These are phyloP conservation scores for Termitomyces sp. DNA, from an alignment of 768 basidiomycete species.

Conservation along the genomic window DNA sequence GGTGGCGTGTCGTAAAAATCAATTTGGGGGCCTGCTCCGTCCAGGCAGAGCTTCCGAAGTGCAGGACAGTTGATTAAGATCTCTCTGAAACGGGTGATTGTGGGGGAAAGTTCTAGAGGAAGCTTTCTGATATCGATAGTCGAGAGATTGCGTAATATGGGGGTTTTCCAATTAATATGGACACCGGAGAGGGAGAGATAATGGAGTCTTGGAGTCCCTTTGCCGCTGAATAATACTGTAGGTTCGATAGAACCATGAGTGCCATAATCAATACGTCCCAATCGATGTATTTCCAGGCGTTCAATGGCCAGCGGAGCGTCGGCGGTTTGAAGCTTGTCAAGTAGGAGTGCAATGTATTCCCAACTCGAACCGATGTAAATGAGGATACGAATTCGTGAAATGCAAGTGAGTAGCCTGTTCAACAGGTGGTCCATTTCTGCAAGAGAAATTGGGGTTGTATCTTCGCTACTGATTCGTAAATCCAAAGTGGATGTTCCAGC, in stretches of 20 bases:
- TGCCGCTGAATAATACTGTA: conserved; percentile 47
- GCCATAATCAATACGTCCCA: conserved; percentile 39
- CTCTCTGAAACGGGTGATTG: conserved; percentile 42
- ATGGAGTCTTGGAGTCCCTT: conserved; percentile 35
- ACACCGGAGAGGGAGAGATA: conserved; percentile 55
- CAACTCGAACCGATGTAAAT: conserved; percentile 53
- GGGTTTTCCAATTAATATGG: conserved; percentile 52
- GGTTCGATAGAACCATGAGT: conserved; percentile 26
- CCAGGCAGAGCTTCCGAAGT: conserved; percentile 51
- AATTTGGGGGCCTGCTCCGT: conserved; percentile 55
- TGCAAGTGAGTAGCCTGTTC: conserved; percentile 42
- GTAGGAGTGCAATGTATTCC: conserved; percentile 44
- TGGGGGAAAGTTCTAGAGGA: conserved; percentile 46
- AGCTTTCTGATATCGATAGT: conserved; percentile 63
- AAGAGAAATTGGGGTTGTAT: conserved; percentile 29
- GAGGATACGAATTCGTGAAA: conserved; percentile 55
- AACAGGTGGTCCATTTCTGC: conserved; percentile 44
- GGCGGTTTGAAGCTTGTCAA: conserved; percentile 41
- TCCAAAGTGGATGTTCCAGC: conserved; percentile 52
- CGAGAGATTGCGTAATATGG: conserved; percentile 47
- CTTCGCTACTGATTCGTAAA: conserved; percentile 49
- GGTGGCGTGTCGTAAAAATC: conserved; percentile 15
- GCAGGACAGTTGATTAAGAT: conserved; percentile 45
- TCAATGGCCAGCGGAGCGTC: conserved; percentile 41
- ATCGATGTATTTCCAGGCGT: conserved; percentile 62